Conservation (phyloP, 371 early-diverging fungal species). For the Neoconidiobolus thromboides region DNA sequence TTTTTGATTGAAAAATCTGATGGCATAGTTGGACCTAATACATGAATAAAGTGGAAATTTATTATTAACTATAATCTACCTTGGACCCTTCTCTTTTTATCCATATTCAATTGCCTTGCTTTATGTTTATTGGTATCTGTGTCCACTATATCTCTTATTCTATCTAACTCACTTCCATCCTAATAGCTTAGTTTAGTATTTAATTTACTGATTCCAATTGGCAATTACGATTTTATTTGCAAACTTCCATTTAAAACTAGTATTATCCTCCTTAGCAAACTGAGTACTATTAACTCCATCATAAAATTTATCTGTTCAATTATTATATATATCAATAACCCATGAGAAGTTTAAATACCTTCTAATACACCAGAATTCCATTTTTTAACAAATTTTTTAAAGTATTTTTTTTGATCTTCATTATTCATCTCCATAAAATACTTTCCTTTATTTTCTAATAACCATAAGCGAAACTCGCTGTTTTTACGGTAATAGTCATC, state of each 20-base stretch:
- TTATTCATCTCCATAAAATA: slow-evolving; percentile 54
- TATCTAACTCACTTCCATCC: slow-evolving; percentile 32
- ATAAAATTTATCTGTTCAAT: slow-evolving; percentile 34
- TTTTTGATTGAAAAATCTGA: neutral
- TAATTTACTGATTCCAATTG: neutral
- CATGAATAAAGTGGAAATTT: slow-evolving; percentile 1
- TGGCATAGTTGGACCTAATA: slow-evolving; percentile 12
- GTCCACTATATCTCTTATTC: slow-evolving; percentile 36
- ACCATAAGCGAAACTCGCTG: slow-evolving; percentile 61
- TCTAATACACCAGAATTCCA: slow-evolving; percentile 51
- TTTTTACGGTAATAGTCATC: slow-evolving; percentile 59
- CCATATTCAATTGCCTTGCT: neutral
- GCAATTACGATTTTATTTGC: slow-evolving; percentile 24
- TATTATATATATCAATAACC: neutral
- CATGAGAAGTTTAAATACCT: slow-evolving; percentile 14
- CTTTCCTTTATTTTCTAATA: slow-evolving; percentile 42
- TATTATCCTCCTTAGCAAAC: slow-evolving; percentile 32
- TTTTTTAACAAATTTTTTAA: slow-evolving; percentile 51
- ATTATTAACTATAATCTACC: too few species aligned
- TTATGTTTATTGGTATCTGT: slow-evolving; percentile 23
- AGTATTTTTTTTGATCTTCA: slow-evolving; percentile 44
- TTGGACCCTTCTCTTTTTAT: too few species aligned
- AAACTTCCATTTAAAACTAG: slow-evolving; percentile 61
- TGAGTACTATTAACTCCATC: slow-evolving; percentile 42
- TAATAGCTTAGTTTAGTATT: neutral